Conservation (phyloP, 352 stramenopile species). For the Pythium aristosporum region DNA sequence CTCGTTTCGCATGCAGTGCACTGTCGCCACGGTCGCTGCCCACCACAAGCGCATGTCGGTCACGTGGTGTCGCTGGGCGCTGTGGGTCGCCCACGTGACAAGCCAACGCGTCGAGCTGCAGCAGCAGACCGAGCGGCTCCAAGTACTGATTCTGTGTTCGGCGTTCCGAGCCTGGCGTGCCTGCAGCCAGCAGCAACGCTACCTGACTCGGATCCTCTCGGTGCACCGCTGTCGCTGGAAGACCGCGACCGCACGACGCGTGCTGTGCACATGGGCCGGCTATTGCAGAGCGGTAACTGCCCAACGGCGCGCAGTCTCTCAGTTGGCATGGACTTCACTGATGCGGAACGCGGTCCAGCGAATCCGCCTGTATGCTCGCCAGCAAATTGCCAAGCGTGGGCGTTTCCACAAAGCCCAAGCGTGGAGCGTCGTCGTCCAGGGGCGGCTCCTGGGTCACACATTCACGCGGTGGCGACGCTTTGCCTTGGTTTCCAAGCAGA, state of each 20-base stretch:
- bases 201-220: slow-evolving; percentile 26
- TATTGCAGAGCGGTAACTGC: not conserved
- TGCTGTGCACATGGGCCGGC: slow-evolving; percentile 5
- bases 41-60: slow-evolving; percentile 4
- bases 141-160: slow-evolving; percentile 59
- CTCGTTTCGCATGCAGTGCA: slow-evolving; percentile 7
- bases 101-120: slow-evolving; percentile 42
- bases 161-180: slow-evolving; percentile 50
- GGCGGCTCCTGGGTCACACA: not conserved
- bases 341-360: not conserved
- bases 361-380: not conserved
- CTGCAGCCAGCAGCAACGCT: slow-evolving; percentile 35
- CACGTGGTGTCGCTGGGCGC: slow-evolving; percentile 29
- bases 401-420: not conserved
- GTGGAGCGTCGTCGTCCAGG: slow-evolving; percentile 18
- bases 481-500: not conserved
- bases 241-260: not conserved
- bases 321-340: not conserved
- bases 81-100: slow-evolving; percentile 20
- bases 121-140: slow-evolving; percentile 53
- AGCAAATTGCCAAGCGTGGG: not conserved
- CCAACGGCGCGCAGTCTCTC: not conserved
- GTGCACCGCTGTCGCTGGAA: slow-evolving; percentile 30
- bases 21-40: slow-evolving; percentile 10
- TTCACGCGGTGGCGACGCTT: slow-evolving; percentile 17